Evolutionary conservation across 75 land plant genomes (phyloP), one percentile per base, ranked within the genome.

Genomic region (Selaginella tamariscina): DNA sequence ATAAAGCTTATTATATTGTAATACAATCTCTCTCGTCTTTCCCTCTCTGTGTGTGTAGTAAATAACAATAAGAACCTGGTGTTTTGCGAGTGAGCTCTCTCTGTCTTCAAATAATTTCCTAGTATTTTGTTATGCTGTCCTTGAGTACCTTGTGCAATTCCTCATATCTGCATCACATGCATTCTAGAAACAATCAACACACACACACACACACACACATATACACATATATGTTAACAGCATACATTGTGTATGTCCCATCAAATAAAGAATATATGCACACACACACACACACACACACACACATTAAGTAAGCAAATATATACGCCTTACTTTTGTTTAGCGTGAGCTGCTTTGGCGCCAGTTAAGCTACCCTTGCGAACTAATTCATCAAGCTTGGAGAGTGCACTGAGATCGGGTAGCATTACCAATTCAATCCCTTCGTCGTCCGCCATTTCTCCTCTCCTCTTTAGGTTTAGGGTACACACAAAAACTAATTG

Each of bases 311-410:
- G 9, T 8, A 22, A 22, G 26, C 2, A 9, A 8, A 22, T 8
- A 26, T 1, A 65, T 18, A n/a, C 20, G 2, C 21, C 70, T 8
- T 54, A 68, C 70, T 68, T 68, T 11, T 44, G 56, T 31, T 56
- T 49, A 22, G 70, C 70, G 29, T 44, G 54, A 29, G 70, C 20
- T 1, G 56, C 70, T 24, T 55, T 24, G 15, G 33, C 70, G 1
- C 56, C 55, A 2, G 70, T 22, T 2, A 68, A 18, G 13, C 26
- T 27, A 0, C 70, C 70, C 26, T 49, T 27, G 56, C 70, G 70
- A 1, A 68, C 70, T 26, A 68, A 54, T 24, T 68, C 70, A 24
- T 68, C 70, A 27, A 68, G 70, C 55, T 27, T 54, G 18, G 31
- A 49, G 8, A 68, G 1, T 27, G 24, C 24, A 28, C 55, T 1